Conservation (phyloP, 345 rosid species). For the Eucalyptus brandiana region DNA sequence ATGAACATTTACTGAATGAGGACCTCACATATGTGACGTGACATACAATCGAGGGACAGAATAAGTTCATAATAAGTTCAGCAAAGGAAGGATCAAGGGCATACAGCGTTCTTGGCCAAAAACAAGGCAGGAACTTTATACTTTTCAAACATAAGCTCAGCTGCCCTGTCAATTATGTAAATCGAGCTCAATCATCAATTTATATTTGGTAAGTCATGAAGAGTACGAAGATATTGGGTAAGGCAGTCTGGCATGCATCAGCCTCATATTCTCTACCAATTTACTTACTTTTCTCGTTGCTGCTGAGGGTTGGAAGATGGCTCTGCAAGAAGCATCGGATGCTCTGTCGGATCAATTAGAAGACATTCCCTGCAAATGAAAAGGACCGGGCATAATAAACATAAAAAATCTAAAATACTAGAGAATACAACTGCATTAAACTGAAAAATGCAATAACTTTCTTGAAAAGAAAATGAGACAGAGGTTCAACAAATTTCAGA, state of each 20-base stretch:
- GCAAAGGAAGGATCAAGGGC: not conserved
- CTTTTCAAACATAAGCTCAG: slow-evolving; percentile 95
- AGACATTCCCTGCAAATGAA: slow-evolving; percentile 53
- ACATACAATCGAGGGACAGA: not conserved
- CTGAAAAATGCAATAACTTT: not conserved
- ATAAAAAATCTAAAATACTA: not conserved
- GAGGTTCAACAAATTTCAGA: not conserved
- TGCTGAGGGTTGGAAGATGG: slow-evolving; percentile 84
- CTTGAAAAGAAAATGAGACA: not conserved
- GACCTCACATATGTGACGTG: not conserved
- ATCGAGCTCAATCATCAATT: not conserved
- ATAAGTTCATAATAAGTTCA: not conserved
- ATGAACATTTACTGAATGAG: not conserved
- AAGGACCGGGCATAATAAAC: not conserved
- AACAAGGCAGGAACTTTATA: slow-evolving; percentile 94
- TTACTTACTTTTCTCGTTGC: slow-evolving; percentile 77
- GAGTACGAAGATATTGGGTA: not conserved
- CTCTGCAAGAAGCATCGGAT: slow-evolving; percentile 94
- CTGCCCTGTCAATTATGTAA: slow-evolving; percentile 48
- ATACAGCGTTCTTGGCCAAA: slow-evolving; percentile 97
- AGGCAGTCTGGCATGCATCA: not conserved
- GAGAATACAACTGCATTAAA: not conserved
- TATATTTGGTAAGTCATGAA: not conserved
- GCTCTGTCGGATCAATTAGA: slow-evolving; percentile 82
- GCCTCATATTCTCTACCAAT: not conserved